phyloP scores from a whole-genome alignment of 1,284 basidiomycete genomes.

The Cerioporus squamosus region DNA sequence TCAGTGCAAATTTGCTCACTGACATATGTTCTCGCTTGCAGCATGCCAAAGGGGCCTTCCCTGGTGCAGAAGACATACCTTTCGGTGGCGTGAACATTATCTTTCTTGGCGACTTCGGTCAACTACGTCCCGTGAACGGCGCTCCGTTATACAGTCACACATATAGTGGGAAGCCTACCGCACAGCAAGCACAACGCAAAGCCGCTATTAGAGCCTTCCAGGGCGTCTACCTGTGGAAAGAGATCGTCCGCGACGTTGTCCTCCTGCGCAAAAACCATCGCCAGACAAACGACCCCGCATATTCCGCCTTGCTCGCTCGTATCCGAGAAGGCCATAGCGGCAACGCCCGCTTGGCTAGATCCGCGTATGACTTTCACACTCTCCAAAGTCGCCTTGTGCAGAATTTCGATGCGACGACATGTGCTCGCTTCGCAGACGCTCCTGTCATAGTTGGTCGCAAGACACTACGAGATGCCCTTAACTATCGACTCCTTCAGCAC shows the following conservation, averaged over 20 bases:
- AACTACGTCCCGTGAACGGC: conserved; percentile 7
- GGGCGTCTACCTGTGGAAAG: conserved; percentile 30
- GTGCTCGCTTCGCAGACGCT: neutral
- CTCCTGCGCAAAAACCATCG: neutral
- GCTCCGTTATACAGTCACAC: neutral
- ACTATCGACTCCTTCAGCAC: neutral
- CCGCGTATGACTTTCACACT: neutral
- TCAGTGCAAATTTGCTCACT: neutral
- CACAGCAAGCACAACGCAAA: neutral
- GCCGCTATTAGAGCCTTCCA: conserved; percentile 25
- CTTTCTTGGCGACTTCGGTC: conserved; percentile 19
- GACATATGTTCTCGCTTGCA: neutral
- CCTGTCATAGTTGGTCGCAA: neutral
- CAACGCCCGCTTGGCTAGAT: neutral
- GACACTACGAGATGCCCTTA: neutral
- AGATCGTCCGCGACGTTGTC: neutral
- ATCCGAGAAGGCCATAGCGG: neutral
- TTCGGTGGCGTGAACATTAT: conserved; percentile 23
- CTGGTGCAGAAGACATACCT: neutral
- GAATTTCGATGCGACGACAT: neutral
- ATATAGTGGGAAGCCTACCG: neutral
- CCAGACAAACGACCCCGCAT: neutral
- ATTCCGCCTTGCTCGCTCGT: neutral
- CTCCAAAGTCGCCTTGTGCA: neutral
- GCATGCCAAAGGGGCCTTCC: neutral